phyloP scores from a whole-genome alignment of 805 yeast species.

The Candida jianshihensis region DNA sequence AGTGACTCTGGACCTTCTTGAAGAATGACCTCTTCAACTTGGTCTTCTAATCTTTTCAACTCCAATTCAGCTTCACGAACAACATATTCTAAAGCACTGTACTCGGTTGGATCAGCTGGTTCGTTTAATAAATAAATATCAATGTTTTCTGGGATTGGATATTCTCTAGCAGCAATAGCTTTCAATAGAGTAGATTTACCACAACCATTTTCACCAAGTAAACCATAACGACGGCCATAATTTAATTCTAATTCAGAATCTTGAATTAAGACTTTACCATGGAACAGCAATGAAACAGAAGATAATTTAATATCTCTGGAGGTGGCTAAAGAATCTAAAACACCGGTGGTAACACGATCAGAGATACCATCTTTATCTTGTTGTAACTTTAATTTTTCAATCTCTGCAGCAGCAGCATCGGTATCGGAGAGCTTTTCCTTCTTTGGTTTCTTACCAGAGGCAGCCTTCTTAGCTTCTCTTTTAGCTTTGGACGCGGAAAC shows the following conservation, averaged over 20 bases:
- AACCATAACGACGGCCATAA: conserved; percentile 96
- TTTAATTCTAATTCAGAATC: conserved; percentile 90
- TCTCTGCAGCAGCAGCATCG: conserved; percentile 58
- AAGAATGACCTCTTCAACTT: conserved; percentile 82
- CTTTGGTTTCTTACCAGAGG: conserved; percentile 66
- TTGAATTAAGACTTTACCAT: conserved; percentile 93
- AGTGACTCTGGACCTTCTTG: conserved; percentile 93
- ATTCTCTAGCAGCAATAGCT: conserved; percentile 93
- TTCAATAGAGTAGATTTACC: conserved; percentile 95
- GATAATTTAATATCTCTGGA: conserved; percentile 92
- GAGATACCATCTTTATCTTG: conserved; percentile 90
- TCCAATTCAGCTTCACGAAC: conserved; percentile 94
- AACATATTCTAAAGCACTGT: conserved; percentile 90
- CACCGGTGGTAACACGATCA: conserved; percentile 98
- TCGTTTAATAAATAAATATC: conserved; percentile 92
- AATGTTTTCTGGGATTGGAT: conserved; percentile 86
- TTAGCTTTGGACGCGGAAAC: conserved; percentile 91
- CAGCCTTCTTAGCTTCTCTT: conserved; percentile 95
- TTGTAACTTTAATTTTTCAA: conserved; percentile 84
- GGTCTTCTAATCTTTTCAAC: conserved; percentile 83
- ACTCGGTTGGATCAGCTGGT: conserved; percentile 94
- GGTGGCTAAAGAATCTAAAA: conserved; percentile 77
- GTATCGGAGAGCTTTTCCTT: conserved; percentile 43
- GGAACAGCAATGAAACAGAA: conserved; percentile 88
- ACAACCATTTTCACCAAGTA: conserved; percentile 97